Evolutionary conservation across 352 stramenopile genomes (phyloP).

Genomic region (Pythium aristosporum): DNA sequence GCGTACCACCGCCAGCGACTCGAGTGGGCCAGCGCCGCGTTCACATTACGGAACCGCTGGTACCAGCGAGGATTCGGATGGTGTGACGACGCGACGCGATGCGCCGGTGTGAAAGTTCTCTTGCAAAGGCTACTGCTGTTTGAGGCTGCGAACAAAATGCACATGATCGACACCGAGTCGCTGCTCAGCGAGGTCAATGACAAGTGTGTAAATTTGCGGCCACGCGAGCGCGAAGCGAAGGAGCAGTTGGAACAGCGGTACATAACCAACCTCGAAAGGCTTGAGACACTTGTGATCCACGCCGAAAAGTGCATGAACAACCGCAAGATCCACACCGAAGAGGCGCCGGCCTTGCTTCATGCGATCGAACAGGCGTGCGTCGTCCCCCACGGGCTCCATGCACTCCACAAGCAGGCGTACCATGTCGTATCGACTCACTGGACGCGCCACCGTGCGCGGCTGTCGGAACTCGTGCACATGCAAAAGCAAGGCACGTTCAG

Average conservation of each 20-base stretch:
- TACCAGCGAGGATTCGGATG: slow-evolving; percentile 62
- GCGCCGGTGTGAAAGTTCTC: slow-evolving; percentile 63
- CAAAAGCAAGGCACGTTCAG: slow-evolving; percentile 77
- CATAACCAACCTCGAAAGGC: slow-evolving; percentile 37
- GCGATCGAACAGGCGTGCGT: slow-evolving; percentile 63
- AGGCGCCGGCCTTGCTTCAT: slow-evolving; percentile 60
- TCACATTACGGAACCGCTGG: slow-evolving; percentile 65
- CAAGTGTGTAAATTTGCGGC: slow-evolving; percentile 56
- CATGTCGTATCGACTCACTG: slow-evolving; percentile 68
- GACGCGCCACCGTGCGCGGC: slow-evolving; percentile 45
- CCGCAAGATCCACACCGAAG: slow-evolving; percentile 70
- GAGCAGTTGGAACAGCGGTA: slow-evolving; percentile 42
- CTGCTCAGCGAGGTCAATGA: slow-evolving; percentile 59
- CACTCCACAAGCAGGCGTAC: slow-evolving; percentile 51
- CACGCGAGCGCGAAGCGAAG: slow-evolving; percentile 43
- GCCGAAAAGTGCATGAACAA: slow-evolving; percentile 72
- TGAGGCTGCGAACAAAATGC: slow-evolving; percentile 71
- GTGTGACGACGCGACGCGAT: slow-evolving; percentile 54
- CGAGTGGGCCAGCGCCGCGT: slow-evolving; percentile 51
- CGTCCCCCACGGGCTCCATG: slow-evolving; percentile 46
- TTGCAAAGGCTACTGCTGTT: slow-evolving; percentile 57
- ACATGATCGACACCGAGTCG: slow-evolving; percentile 66
- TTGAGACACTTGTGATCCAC: slow-evolving; percentile 50
- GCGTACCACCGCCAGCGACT: slow-evolving; percentile 54
- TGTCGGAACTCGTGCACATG: slow-evolving; percentile 71